Percentiles rank a stretch among this genome's conserved stretches.
phyloP scores from a whole-genome alignment of 495 filamentous ascomycete species.

The Beverwykella pulmonaria region DNA sequence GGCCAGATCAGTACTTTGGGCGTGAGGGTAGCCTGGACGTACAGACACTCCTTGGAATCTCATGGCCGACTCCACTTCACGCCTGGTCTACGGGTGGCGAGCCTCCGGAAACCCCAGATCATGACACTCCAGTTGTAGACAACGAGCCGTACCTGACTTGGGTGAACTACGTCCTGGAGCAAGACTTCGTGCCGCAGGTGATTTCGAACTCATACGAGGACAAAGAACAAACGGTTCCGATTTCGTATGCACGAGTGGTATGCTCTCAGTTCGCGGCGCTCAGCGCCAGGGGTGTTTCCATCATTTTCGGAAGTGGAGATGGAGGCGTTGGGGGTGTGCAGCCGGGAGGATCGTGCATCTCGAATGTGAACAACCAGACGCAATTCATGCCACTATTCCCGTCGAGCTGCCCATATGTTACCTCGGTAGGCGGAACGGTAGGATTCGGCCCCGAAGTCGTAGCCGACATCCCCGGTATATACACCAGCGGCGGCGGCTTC shows the following conservation, averaged over 20 bases:
- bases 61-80: constrained; percentile 37
- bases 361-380: constrained; percentile 29
- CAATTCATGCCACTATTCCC: constrained; percentile 43
- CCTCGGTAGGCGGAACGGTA: constrained; percentile 39
- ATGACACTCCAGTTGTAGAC: constrained; percentile 21
- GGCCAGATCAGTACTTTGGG: constrained; percentile 13
- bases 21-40: constrained; percentile 51
- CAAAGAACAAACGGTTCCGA: constrained; percentile 44
- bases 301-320: constrained; percentile 44
- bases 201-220: constrained; percentile 46
- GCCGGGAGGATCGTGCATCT: constrained; percentile 28
- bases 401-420: constrained; percentile 42
- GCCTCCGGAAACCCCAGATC: constrained; percentile 40
- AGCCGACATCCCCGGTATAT: constrained; percentile 10
- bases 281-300: constrained; percentile 39
- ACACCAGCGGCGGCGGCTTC: constrained; percentile 43
- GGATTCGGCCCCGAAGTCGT: constrained; percentile 42
- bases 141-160: constrained; percentile 45
- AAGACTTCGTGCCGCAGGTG: constrained; percentile 36
- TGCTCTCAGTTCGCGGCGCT: constrained; percentile 41
- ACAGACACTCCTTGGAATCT: constrained; percentile 45
- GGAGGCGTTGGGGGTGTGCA: constrained; percentile 36
- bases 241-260: constrained; percentile 35
- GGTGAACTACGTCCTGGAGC: constrained; percentile 38
- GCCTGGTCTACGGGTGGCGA: constrained; percentile 42